Percentiles rank a stretch among this genome's conserved stretches.
These are phyloP conservation scores for Pseudogymnoascus sp. DNA, from an alignment of 2,329 filamentous ascomycete genomes.

Conservation along the genomic window DNA sequence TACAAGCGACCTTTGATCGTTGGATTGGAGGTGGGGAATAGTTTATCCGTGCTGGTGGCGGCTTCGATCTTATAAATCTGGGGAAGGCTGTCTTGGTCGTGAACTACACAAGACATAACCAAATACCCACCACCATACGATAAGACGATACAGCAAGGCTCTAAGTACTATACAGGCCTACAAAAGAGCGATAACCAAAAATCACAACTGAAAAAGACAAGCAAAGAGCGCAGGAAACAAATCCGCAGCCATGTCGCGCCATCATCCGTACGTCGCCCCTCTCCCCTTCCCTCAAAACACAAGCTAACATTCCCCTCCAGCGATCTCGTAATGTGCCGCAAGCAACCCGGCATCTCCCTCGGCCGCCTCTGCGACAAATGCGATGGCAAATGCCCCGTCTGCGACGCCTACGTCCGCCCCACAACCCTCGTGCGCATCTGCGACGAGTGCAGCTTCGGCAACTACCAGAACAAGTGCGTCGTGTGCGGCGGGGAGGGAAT, in stretches of 20 bases:
- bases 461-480: slow-evolving; percentile 99
- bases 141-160: neutral
- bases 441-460: slow-evolving; percentile 98
- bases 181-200: neutral
- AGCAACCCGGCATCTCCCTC: slow-evolving; percentile 94
- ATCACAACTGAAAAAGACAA: neutral
- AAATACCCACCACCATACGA: neutral
- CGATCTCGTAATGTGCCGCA: slow-evolving; percentile 99
- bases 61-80: slow-evolving; percentile 7
- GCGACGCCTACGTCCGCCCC: slow-evolving; percentile 96
- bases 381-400: slow-evolving; percentile 98
- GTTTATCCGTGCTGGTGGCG: neutral
- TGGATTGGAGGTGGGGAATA: neutral
- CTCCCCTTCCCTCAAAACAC: neutral
- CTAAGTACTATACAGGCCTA: neutral
- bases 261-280: slow-evolving; percentile 65
- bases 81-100: slow-evolving; percentile 3
- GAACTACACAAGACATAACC: neutral
- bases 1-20: neutral
- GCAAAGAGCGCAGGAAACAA: neutral
- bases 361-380: slow-evolving; percentile 99
- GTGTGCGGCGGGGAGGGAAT: slow-evolving; percentile 98
- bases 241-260: slow-evolving; percentile 65
- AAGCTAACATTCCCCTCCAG: slow-evolving; percentile 32
- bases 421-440: slow-evolving; percentile 97